These are phyloP conservation scores for Phytophthora constricta DNA, from an alignment of 352 stramenopile genomes.

Conservation along the genomic window DNA sequence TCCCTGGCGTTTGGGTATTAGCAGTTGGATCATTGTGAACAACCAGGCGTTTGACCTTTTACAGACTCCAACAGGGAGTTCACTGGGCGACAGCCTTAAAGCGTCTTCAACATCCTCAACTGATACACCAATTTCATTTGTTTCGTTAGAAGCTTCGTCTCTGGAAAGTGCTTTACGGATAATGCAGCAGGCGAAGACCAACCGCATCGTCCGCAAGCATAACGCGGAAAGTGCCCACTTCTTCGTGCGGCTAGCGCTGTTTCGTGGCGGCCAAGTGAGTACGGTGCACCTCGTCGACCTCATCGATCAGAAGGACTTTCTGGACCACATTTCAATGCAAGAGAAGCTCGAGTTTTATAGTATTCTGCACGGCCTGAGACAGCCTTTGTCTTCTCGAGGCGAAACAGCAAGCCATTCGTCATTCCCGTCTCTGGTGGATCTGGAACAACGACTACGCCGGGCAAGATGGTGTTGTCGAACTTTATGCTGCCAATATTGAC, in stretches of 20 bases:
- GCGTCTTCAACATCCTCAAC: conserved; percentile 3
- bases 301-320: conserved; percentile 67
- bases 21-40: conserved; percentile 77
- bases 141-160: conserved; percentile 56
- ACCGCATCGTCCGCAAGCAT: conserved; percentile 75
- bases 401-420: conserved; percentile 8
- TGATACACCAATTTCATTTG: conserved; percentile 45
- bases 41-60: conserved; percentile 68
- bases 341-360: conserved; percentile 73
- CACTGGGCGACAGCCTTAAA: not conserved
- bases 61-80: conserved; percentile 16
- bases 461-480: conserved; percentile 54
- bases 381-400: conserved; percentile 22
- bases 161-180: conserved; percentile 56
- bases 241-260: conserved; percentile 74
- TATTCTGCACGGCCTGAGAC: conserved; percentile 56
- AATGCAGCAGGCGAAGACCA: conserved; percentile 74
- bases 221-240: conserved; percentile 70
- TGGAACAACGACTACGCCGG: not conserved
- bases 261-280: conserved; percentile 63
- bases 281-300: conserved; percentile 73
- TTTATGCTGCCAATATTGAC: conserved; percentile 72
- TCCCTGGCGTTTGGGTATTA: conserved; percentile 62
- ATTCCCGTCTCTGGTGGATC: not conserved
- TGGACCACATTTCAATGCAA: conserved; percentile 44